Evolutionary conservation across 805 yeast species (phyloP).

Genomic region (Naumovozyma dairenensis): DNA sequence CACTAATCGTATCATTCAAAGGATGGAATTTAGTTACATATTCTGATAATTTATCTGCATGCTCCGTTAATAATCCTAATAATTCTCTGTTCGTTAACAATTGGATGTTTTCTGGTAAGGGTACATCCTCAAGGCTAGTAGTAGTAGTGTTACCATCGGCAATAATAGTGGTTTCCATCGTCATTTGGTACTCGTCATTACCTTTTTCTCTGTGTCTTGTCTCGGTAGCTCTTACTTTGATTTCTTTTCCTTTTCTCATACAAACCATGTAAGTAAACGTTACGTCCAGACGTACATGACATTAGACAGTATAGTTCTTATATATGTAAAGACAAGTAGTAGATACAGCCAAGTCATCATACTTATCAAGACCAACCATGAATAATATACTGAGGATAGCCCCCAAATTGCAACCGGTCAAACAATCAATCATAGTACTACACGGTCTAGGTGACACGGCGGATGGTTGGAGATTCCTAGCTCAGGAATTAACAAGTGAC

Average conservation of each 20-base stretch:
- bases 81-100: conserved; percentile 20
- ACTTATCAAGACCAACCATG: conserved; percentile 70
- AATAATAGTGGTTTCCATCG: too few species aligned
- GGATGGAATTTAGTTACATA: conserved; percentile 20
- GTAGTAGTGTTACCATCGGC: too few species aligned
- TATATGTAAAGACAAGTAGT: too few species aligned
- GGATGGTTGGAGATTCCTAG: conserved; percentile 78
- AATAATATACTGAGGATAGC: conserved; percentile 25
- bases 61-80: conserved; percentile 11
- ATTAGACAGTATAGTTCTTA: too few species aligned
- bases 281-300: too few species aligned
- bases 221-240: too few species aligned
- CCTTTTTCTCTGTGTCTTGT: too few species aligned
- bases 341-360: conserved; percentile 42
- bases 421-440: conserved; percentile 62
- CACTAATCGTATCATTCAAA: conserved; percentile 7
- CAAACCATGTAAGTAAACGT: too few species aligned
- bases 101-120: conserved; percentile 18
- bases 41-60: conserved; percentile 11
- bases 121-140: too few species aligned
- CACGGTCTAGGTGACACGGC: conserved; percentile 95
- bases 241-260: too few species aligned
- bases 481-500: conserved; percentile 44
- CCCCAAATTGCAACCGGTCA: conserved; percentile 31
- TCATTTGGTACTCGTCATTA: too few species aligned